Conservation (phyloP, 805 yeast species). For the Hanseniaspora pseudoguilliermondii region DNA sequence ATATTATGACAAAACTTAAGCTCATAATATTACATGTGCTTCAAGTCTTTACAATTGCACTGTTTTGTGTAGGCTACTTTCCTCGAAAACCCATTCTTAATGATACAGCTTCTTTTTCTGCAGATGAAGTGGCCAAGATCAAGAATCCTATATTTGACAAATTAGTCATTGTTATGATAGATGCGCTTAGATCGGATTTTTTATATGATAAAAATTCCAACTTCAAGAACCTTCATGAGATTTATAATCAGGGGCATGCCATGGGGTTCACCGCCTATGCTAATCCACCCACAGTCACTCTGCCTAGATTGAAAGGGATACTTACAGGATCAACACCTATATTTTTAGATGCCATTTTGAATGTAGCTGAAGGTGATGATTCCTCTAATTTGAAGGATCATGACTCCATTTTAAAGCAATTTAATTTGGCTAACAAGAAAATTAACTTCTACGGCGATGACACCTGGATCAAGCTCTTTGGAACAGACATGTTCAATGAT, state of each 20-base stretch:
- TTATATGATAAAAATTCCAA: slow-evolving; percentile 52
- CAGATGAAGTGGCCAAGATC: slow-evolving; percentile 22
- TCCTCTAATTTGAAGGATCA: slow-evolving; percentile 52
- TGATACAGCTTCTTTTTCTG: slow-evolving; percentile 37
- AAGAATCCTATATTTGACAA: slow-evolving; percentile 42
- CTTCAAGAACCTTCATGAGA: slow-evolving; percentile 53
- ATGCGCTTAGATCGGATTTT: slow-evolving; percentile 86
- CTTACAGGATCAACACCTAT: slow-evolving; percentile 93
- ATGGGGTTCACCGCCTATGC: slow-evolving; percentile 84
- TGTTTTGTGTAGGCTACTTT: slow-evolving; percentile 75
- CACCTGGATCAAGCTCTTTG: slow-evolving; percentile 90
- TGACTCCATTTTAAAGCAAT: slow-evolving; percentile 80
- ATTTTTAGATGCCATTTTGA: slow-evolving; percentile 84
- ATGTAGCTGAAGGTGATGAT: slow-evolving; percentile 82
- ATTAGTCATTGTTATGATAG: slow-evolving; percentile 73
- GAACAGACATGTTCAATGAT: slow-evolving; percentile 43
- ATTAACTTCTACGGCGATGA: slow-evolving; percentile 93
- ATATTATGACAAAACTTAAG: background rate
- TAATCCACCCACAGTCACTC: slow-evolving; percentile 91
- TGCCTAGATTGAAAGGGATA: slow-evolving; percentile 84
- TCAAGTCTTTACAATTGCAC: slow-evolving; percentile 43
- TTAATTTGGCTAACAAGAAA: slow-evolving; percentile 27
- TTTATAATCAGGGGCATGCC: slow-evolving; percentile 56
- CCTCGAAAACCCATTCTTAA: slow-evolving; percentile 73
- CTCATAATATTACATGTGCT: slow-evolving; percentile 8